Conservation (phyloP, 805 yeast species). For the Ogataea angusta region DNA sequence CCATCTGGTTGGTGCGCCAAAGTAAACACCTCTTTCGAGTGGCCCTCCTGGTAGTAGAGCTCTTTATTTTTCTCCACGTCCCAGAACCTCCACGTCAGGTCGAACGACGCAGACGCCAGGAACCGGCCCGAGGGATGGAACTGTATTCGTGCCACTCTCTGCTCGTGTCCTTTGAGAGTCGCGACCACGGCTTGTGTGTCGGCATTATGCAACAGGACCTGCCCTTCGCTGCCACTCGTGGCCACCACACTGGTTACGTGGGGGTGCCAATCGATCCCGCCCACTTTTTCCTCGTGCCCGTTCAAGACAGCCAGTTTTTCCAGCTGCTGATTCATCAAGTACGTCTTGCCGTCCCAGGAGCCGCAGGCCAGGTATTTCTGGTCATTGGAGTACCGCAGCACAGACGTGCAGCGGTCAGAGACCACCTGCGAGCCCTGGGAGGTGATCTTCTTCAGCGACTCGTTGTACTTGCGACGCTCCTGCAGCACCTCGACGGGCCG, state of each 20-base stretch:
- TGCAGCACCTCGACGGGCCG: constrained; percentile 26
- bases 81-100: constrained; percentile 88
- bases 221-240: constrained; percentile 47
- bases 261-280: constrained; percentile 63
- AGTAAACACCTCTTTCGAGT: constrained; percentile 65
- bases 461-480: constrained; percentile 16
- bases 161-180: constrained; percentile 41
- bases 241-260: constrained; percentile 25
- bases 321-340: constrained; percentile 45
- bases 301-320: constrained; percentile 26
- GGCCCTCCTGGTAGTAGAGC: constrained; percentile 79
- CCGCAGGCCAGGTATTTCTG: constrained; percentile 53
- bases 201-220: constrained; percentile 23
- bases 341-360: constrained; percentile 80
- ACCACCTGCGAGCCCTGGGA: constrained; percentile 68
- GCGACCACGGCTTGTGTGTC: constrained; percentile 5
- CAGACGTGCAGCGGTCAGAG: constrained; percentile 66
- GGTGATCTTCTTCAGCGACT: constrained; percentile 34
- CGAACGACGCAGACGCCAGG: constrained; percentile 73
- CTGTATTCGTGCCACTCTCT: constrained; percentile 56
- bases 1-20: constrained; percentile 75
- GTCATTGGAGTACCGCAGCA: constrained; percentile 44
- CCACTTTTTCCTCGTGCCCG: constrained; percentile 64
- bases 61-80: constrained; percentile 52
- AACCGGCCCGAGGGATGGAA: constrained; percentile 62